Evolutionary conservation across 768 basidiomycete species (phyloP), one percentile per base, ranked within the genome.

Genomic region (Mycena amicta): DNA sequence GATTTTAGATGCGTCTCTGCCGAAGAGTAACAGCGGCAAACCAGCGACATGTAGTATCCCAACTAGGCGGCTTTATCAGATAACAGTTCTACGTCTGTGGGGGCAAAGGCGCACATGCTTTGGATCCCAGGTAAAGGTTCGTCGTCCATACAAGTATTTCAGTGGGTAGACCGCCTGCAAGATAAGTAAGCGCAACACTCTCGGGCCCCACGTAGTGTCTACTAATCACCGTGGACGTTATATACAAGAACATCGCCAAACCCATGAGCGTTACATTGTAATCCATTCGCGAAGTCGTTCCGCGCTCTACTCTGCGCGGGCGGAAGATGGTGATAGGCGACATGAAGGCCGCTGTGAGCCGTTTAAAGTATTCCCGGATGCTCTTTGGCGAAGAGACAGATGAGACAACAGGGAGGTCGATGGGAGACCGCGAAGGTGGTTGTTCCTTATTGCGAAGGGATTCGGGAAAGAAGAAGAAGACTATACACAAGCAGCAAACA

Each of bases 201-300:
- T 50, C 33, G n/a, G n/a, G n/a, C n/a, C n/a, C n/a, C n/a, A n/a
- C n/a, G n/a, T n/a, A n/a, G n/a, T n/a, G n/a, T n/a, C n/a, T n/a
- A n/a, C n/a, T n/a, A n/a, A n/a, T n/a, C n/a, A n/a, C n/a, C 33
- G 80, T 80, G 2, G 90, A 83, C 29, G 92, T 76, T 30, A 86
- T 70, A 70, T 88, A 84, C 12, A 79, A 68, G 67, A 92, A 90
- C 50, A 90, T 67, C 3, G 83, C 82, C 4, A 83, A 53, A 2
- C 86, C 92, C 3, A 92, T 71, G 56, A 85, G 77, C 2, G 87
- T 87, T 68, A 95, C 74, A 67, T 87, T 91, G 80, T 86, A 94
- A 67, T 92, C 91, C 64, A 73, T 84, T 50, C 77, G 75, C 16
- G 71, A 68, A 18, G 70, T 69, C 50, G 66, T 69, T 27, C 75